These are phyloP conservation scores for Spathaspora hagerdaliae DNA, from an alignment of 805 yeast species.

Conservation along the genomic window DNA sequence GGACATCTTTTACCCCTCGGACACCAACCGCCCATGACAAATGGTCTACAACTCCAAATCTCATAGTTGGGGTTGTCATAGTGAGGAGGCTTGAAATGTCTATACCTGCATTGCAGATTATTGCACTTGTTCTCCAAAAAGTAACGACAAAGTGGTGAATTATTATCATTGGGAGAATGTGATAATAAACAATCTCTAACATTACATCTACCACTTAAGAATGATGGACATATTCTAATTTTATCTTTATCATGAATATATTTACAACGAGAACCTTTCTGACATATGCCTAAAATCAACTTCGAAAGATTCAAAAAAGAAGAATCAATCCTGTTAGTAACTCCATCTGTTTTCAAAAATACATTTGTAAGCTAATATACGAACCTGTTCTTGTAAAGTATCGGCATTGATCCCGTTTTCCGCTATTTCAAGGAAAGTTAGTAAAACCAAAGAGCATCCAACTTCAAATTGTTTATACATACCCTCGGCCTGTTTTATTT, in stretches of 20 bases:
- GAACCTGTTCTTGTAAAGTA: constrained; percentile 37
- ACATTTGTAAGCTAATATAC: constrained; percentile 11
- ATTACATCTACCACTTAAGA: constrained; percentile 45
- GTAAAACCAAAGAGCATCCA: background rate
- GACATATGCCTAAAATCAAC: constrained; percentile 44
- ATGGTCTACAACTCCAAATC: constrained; percentile 57
- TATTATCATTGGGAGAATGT: constrained; percentile 56
- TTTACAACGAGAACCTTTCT: constrained; percentile 47
- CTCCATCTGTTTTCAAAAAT: background rate
- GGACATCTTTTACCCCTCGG: constrained; percentile 55
- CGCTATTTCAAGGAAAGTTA: constrained; percentile 1
- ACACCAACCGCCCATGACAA: constrained; percentile 69
- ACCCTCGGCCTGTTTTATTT: background rate
- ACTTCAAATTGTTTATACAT: background rate
- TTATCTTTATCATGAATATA: constrained; percentile 49
- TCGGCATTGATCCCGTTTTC: constrained; percentile 21
- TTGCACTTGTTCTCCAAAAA: constrained; percentile 22
- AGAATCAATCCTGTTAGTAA: constrained; percentile 6
- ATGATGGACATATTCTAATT: constrained; percentile 52
- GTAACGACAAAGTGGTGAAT: constrained; percentile 42
- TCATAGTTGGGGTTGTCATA: constrained; percentile 35
- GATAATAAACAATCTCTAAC: constrained; percentile 48
- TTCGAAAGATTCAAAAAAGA: constrained; percentile 19
- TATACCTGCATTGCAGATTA: constrained; percentile 51
- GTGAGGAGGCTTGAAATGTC: constrained; percentile 45